phyloP scores from a whole-genome alignment of 2,329 filamentous ascomycete genomes.

The Fusarium sp. region DNA sequence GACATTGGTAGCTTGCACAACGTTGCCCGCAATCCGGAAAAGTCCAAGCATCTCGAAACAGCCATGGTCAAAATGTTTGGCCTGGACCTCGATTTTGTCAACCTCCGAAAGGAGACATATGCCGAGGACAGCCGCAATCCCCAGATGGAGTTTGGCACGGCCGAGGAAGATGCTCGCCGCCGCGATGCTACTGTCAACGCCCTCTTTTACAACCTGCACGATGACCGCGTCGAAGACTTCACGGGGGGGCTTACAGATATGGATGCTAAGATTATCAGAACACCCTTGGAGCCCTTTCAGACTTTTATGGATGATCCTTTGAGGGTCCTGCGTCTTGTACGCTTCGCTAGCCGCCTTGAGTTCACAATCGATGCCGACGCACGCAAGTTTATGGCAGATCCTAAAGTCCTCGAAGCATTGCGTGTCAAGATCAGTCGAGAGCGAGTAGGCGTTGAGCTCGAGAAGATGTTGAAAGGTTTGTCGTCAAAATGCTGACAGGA shows the following conservation, averaged over 20 bases:
- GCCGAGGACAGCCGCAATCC: conserved; percentile 89
- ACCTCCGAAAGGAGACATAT: conserved; percentile 91
- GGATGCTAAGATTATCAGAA: conserved; percentile 77
- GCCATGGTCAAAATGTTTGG: conserved; percentile 87
- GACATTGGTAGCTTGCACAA: conserved; percentile 84
- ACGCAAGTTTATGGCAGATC: conserved; percentile 78
- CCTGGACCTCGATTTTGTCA: conserved; percentile 93
- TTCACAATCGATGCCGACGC: conserved; percentile 81
- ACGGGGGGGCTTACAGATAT: conserved; percentile 84
- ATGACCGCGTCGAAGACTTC: conserved; percentile 83
- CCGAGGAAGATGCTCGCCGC: conserved; percentile 87
- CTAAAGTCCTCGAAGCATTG: conserved; percentile 82
- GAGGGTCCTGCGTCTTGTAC: conserved; percentile 84
- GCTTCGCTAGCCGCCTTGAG: conserved; percentile 86
- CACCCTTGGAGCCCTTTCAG: conserved; percentile 86
- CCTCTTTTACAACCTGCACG: conserved; percentile 93
- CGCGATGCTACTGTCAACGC: conserved; percentile 96
- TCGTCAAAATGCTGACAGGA: not conserved
- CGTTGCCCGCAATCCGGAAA: conserved; percentile 91
- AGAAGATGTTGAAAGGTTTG: conserved; percentile 86
- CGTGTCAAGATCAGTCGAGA: conserved; percentile 91
- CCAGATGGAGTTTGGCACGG: conserved; percentile 91
- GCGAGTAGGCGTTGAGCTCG: conserved; percentile 84
- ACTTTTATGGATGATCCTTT: conserved; percentile 96
- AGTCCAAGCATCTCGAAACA: conserved; percentile 95